Conservation (phyloP, 1,284 basidiomycete genomes). For the Sanghuangporus baumii region DNA sequence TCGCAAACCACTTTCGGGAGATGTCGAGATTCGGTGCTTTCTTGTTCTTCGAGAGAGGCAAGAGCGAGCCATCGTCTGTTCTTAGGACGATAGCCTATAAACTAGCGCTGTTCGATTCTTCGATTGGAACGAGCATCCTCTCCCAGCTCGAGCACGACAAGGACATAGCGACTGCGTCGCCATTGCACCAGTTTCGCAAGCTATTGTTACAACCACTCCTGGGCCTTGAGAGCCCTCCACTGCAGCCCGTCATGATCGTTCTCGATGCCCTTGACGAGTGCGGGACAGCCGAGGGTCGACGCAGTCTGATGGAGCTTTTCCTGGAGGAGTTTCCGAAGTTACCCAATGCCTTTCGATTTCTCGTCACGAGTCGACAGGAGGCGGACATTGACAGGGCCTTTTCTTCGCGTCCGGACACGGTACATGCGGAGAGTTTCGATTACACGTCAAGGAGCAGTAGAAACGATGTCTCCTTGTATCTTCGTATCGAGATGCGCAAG, state of each 20-base stretch:
- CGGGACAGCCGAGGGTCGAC: background rate
- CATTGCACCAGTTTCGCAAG: background rate
- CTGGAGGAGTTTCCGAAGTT: background rate
- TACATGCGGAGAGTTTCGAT: background rate
- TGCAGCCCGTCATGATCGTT: background rate
- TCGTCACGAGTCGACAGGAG: background rate
- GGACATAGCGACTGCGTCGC: background rate
- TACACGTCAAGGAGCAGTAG: background rate
- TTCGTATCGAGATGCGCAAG: background rate
- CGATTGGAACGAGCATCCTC: background rate
- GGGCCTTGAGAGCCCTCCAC: too few species aligned
- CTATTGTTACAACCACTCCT: background rate
- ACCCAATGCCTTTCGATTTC: background rate
- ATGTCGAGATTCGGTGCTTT: conserved; percentile 22
- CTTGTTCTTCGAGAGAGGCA: conserved; percentile 26
- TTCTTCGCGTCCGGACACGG: background rate
- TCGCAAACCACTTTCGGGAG: conserved; percentile 18
- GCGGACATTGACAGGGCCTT: background rate
- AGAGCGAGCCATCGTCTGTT: background rate
- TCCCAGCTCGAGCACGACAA: background rate
- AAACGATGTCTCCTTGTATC: background rate
- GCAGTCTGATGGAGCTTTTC: background rate
- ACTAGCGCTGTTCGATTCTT: background rate
- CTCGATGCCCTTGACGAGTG: conserved; percentile 6
- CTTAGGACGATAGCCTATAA: background rate